These are phyloP conservation scores for Astrothelium macrocarpum DNA, from an alignment of 495 filamentous ascomycete species.

Conservation along the genomic window DNA sequence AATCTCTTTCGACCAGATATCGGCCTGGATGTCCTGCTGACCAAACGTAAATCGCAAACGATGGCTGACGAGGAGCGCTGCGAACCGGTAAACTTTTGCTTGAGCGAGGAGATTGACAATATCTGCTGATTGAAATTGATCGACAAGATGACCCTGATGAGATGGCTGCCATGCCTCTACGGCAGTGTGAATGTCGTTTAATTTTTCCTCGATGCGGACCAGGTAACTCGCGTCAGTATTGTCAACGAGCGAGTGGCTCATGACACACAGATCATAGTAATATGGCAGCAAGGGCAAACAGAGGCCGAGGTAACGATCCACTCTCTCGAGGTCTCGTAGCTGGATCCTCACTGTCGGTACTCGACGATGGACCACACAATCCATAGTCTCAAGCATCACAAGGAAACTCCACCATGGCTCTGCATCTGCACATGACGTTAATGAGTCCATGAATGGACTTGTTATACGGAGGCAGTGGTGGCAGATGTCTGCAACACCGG, in stretches of 20 bases:
- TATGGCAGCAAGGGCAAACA: slow-evolving; percentile 20
- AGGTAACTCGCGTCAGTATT: slow-evolving; percentile 5
- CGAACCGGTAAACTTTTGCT: slow-evolving; percentile 17
- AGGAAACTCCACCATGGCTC: slow-evolving; percentile 17
- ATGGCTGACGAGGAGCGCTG: slow-evolving; percentile 20
- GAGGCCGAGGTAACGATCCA: slow-evolving; percentile 21
- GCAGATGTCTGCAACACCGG: slow-evolving; percentile 18
- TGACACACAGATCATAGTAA: slow-evolving; percentile 21
- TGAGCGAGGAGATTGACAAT: slow-evolving; percentile 21
- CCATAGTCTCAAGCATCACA: slow-evolving; percentile 18
- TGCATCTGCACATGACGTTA: slow-evolving; percentile 2
- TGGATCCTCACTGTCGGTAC: slow-evolving; percentile 20
- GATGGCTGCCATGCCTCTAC: slow-evolving; percentile 17
- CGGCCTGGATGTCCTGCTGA: slow-evolving; percentile 19
- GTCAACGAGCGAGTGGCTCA: slow-evolving; percentile 14
- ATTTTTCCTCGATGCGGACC: slow-evolving; percentile 4
- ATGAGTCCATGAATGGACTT: slow-evolving; percentile 15
- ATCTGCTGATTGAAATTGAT: slow-evolving; percentile 16
- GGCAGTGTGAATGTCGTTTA: slow-evolving; percentile 14
- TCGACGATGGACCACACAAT: slow-evolving; percentile 14
- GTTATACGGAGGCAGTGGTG: slow-evolving; percentile 17
- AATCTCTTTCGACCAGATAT: slow-evolving; percentile 18
- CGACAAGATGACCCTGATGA: slow-evolving; percentile 12
- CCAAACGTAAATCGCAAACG: slow-evolving; percentile 21
- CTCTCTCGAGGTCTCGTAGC: slow-evolving; percentile 7